Conservation (phyloP, 768 basidiomycete genomes). For the Tylopilus cervinicoccineus region DNA sequence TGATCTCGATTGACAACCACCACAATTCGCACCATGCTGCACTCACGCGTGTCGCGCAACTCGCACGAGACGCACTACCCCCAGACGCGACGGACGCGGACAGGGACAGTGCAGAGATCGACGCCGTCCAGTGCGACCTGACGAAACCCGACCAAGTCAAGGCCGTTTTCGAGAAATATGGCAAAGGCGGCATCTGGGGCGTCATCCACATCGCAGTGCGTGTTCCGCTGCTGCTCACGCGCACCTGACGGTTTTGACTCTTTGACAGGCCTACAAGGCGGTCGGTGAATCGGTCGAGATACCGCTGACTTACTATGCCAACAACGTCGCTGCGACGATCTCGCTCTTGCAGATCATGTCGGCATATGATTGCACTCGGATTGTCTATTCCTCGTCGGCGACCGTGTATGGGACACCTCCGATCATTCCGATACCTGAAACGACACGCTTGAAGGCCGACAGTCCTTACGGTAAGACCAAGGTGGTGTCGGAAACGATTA, state of each 20-base stretch:
- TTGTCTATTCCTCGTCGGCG: constrained; percentile 97
- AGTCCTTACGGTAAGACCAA: constrained; percentile 97
- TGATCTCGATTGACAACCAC: constrained; percentile 93
- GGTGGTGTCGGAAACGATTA: constrained; percentile 86
- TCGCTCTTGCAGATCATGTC: constrained; percentile 83
- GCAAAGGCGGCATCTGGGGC: constrained; percentile 91
- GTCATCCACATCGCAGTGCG: constrained; percentile 92
- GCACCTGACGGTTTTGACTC: not conserved
- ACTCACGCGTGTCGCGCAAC: constrained; percentile 70
- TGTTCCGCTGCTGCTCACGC: constrained; percentile 11
- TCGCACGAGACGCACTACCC: constrained; percentile 74
- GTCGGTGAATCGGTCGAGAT: constrained; percentile 96
- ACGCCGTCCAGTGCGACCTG: constrained; percentile 68
- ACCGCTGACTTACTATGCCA: constrained; percentile 88
- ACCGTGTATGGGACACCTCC: constrained; percentile 97
- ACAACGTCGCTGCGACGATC: constrained; percentile 89
- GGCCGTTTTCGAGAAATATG: constrained; percentile 78
- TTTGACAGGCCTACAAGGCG: constrained; percentile 91
- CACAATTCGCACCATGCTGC: constrained; percentile 84
- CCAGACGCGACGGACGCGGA: constrained; percentile 62
- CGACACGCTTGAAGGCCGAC: constrained; percentile 80
- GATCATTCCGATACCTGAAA: constrained; percentile 89
- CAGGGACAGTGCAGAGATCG: constrained; percentile 68
- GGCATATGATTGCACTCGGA: constrained; percentile 74
- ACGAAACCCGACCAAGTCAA: constrained; percentile 68